Percentiles rank a stretch among this genome's conserved stretches.
Conservation (phyloP, 1,284 basidiomycete genomes). For the Trichosporon ovoides region DNA sequence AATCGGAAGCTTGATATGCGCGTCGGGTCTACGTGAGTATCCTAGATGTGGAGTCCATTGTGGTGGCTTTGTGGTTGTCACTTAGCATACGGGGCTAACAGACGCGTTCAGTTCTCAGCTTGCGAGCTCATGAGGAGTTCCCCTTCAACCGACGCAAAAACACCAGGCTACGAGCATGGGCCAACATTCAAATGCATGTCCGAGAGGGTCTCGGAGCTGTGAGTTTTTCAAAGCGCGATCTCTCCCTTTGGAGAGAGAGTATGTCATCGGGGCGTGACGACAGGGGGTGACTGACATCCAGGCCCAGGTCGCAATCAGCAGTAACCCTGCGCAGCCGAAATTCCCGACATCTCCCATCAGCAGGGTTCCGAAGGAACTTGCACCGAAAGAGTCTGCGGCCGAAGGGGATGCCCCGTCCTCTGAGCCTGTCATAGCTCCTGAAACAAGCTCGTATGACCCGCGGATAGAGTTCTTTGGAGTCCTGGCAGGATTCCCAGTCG, state of each 20-base stretch:
- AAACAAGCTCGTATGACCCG: not conserved
- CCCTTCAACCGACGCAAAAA: not conserved
- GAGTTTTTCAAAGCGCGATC: not conserved
- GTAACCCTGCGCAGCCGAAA: not conserved
- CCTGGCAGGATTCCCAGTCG: constrained; percentile 44
- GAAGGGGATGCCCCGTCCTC: constrained; percentile 8
- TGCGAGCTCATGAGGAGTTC: not conserved
- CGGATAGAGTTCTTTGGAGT: constrained; percentile 36
- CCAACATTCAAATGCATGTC: constrained; percentile 1
- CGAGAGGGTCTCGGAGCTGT: not conserved
- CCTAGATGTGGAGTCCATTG: not conserved
- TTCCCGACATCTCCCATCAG: not conserved
- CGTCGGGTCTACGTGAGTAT: not conserved
- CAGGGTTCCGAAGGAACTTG: no score
- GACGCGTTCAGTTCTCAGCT: not conserved
- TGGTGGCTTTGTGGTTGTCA: not conserved
- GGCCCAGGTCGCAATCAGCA: not conserved
- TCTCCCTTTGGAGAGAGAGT: not conserved
- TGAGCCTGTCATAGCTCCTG: constrained; percentile 11
- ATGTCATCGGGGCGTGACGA: not conserved
- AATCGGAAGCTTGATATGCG: not conserved
- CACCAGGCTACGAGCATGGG: not conserved
- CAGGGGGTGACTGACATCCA: not conserved
- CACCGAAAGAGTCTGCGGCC: not conserved
- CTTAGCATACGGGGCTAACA: not conserved